Percentiles rank a stretch among this genome's conserved stretches.
Conservation (phyloP, 2,329 filamentous ascomycete genomes). For the Pestalotiopsis sp. region DNA sequence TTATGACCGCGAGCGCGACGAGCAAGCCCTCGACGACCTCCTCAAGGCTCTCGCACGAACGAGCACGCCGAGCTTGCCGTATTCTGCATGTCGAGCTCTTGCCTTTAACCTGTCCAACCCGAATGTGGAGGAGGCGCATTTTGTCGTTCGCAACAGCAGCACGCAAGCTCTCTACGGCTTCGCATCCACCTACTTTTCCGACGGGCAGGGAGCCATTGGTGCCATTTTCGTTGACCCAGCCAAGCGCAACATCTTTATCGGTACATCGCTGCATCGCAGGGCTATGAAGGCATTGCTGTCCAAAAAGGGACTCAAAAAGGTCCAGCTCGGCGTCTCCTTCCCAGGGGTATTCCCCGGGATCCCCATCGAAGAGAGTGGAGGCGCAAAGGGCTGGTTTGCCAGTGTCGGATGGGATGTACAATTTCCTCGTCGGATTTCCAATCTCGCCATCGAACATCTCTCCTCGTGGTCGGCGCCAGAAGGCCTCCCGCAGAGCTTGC, state of each 20-base stretch:
- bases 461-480: slow-evolving; percentile 74
- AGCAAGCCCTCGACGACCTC: slow-evolving; percentile 72
- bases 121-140: slow-evolving; percentile 79
- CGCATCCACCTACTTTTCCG: slow-evolving; percentile 83
- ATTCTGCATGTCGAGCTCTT: slow-evolving; percentile 71
- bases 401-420: slow-evolving; percentile 83
- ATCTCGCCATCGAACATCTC: slow-evolving; percentile 76
- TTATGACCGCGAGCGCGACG: slow-evolving; percentile 81
- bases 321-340: slow-evolving; percentile 80
- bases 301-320: slow-evolving; percentile 71
- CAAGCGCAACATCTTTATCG: slow-evolving; percentile 86
- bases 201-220: slow-evolving; percentile 74
- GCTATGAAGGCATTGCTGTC: slow-evolving; percentile 76
- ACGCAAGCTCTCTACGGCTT: slow-evolving; percentile 92
- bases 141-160: slow-evolving; percentile 91
- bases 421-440: slow-evolving; percentile 59
- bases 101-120: slow-evolving; percentile 76
- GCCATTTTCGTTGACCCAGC: slow-evolving; percentile 87
- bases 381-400: slow-evolving; percentile 78
- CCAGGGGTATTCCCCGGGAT: slow-evolving; percentile 88
- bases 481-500: slow-evolving; percentile 73
- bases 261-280: slow-evolving; percentile 83
- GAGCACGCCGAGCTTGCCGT: slow-evolving; percentile 67
- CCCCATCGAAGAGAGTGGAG: slow-evolving; percentile 58
- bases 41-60: slow-evolving; percentile 71